Evolutionary conservation across 1,139 yeast species (phyloP), one percentile per base, ranked within the genome.

Genomic region (Spathaspora sp.): DNA sequence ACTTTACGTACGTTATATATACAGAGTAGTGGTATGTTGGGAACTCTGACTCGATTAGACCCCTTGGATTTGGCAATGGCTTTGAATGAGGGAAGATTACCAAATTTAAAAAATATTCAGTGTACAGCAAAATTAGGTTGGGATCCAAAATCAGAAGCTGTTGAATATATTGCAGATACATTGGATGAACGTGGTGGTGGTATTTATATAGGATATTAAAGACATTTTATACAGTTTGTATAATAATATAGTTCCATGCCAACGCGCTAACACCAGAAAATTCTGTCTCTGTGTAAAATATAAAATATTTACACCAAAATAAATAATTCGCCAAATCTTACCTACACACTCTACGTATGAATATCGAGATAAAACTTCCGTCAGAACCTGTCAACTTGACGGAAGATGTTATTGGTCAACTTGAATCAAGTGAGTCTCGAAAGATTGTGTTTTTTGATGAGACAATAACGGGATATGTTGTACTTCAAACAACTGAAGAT

Each of bases 31-130:
- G 98, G 98, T 1, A 81, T 87, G 68, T 72, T 91, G 52, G 97
- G 98, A 1, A 89, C 93, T 43, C 78, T 89, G 6, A 80, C 84
- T 20, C 88, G 89, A 59, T 68, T 93, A 26, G 89, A 88, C 56
- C 96, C 98, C 0, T 86, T 89, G 54, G 97, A 91, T 62, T 71
- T 93, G 51, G 88, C 95, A 0, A 76, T 90, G 44, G 97, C 98
- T 0, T 67, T 91, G 16, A 76, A 82, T 56, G 97, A 90, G 51
- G 84, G 81, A 8, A 70, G 96, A 55, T 66, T 93, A 17, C 96
- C 96, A 0, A 55, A 71, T 41, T 70, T 93, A 57, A 74, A 76
- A 51, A 78, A 78, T 44, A 71, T 93, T 2, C 74, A 85, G 42
- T 77, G 90, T 43, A 85, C 95, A 16, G 80, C 86, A 23, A 84